Evolutionary conservation across 805 yeast species (phyloP).

Genomic region (Kazachstania taianensis): DNA sequence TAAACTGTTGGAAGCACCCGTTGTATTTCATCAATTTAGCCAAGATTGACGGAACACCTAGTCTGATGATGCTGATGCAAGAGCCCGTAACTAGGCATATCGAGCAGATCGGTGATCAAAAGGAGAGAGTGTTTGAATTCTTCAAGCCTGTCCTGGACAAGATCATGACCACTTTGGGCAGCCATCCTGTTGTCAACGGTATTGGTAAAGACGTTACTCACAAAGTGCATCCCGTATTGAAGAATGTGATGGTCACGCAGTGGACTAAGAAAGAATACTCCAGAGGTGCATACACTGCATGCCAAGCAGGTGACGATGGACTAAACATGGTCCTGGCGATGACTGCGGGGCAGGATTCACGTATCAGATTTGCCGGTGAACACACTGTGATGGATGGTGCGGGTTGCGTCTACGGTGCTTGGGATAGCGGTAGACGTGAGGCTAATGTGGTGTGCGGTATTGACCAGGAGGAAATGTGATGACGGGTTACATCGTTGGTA

Average conservation of each 20-base stretch:
- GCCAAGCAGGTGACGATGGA: conserved; percentile 61
- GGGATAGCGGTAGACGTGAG: conserved; percentile 60
- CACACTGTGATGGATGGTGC: conserved; percentile 80
- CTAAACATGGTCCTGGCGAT: conserved; percentile 51
- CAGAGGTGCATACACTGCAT: conserved; percentile 74
- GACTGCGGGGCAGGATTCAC: conserved; percentile 43
- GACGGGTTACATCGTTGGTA: too few relatives aligned
- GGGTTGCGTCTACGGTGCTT: conserved; percentile 90
- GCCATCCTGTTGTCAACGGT: conserved; percentile 8
- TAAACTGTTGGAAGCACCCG: conserved; percentile 48
- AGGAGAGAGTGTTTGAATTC: conserved; percentile 45
- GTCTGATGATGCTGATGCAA: conserved; percentile 58
- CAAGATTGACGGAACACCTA: conserved; percentile 38
- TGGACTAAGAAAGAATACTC: conserved; percentile 80
- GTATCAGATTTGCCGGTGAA: conserved; percentile 80
- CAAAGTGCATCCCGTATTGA: conserved; percentile 28
- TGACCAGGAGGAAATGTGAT: neutral
- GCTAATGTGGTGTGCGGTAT: conserved; percentile 31
- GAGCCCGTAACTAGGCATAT: conserved; percentile 59
- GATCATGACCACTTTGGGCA: conserved; percentile 12
- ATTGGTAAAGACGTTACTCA: conserved; percentile 1
- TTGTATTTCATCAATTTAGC: conserved; percentile 50
- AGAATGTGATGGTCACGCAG: conserved; percentile 40
- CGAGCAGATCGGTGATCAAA: conserved; percentile 40
- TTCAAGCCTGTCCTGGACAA: conserved; percentile 40